Conservation (phyloP, 768 basidiomycete genomes). For the Amanita jacksonii region DNA sequence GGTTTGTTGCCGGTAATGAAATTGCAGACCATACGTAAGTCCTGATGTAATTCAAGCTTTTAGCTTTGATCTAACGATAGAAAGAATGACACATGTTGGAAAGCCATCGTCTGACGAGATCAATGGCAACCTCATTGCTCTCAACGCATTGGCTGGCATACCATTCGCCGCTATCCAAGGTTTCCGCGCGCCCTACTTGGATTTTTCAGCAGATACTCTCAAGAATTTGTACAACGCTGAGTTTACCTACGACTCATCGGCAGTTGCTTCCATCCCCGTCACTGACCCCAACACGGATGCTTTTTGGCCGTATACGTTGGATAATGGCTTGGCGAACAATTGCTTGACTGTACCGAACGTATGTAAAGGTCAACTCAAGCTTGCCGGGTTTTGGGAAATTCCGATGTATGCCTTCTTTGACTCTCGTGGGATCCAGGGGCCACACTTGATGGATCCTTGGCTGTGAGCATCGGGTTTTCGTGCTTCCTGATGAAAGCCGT, state of each 20-base stretch:
- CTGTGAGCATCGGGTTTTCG: constrained; percentile 38
- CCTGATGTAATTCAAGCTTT: constrained; percentile 3
- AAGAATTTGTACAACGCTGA: constrained; percentile 39
- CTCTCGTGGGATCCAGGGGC: constrained; percentile 37
- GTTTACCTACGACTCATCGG: constrained; percentile 67
- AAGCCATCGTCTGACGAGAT: constrained; percentile 54
- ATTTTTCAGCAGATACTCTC: constrained; percentile 56
- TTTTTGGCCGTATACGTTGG: constrained; percentile 78
- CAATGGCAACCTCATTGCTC: constrained; percentile 68
- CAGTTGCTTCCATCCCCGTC: constrained; percentile 54
- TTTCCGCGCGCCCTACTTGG: constrained; percentile 73
- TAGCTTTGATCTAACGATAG: not conserved
- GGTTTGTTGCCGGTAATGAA: constrained; percentile 77
- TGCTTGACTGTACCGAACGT: constrained; percentile 45
- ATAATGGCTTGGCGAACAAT: constrained; percentile 72
- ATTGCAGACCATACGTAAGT: constrained; percentile 71
- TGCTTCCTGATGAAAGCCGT: not conserved
- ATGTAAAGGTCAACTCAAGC: constrained; percentile 60
- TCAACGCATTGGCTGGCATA: constrained; percentile 73
- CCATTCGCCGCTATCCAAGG: constrained; percentile 54
- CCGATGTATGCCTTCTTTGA: constrained; percentile 81
- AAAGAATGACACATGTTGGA: constrained; percentile 64
- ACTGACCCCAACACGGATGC: constrained; percentile 61
- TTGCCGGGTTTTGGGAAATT: constrained; percentile 78
- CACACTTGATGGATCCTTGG: constrained; percentile 81